Evolutionary conservation across 345 rosid genomes (phyloP).

Genomic region (Toxicodendron radicans): DNA sequence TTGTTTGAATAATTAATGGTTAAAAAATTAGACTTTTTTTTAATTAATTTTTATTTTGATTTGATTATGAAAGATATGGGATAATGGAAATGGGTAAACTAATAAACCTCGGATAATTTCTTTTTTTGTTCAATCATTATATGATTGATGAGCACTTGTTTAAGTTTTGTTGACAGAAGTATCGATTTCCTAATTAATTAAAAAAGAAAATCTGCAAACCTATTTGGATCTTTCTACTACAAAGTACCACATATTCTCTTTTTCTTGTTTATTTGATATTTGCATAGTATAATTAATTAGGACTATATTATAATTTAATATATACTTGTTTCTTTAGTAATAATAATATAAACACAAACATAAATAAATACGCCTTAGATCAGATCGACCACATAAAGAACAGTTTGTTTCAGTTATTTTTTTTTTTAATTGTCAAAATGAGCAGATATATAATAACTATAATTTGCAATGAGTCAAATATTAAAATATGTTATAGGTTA

Average conservation of each 20-base stretch:
- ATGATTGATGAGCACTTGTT: conserved; percentile 18
- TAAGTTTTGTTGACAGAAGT: neutral
- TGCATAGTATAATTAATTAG: neutral
- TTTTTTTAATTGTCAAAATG: conserved; percentile 12
- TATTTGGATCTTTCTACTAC: conserved; percentile 27
- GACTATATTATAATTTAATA: conserved; percentile 9
- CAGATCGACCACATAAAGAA: conserved; percentile 2
- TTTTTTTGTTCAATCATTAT: conserved; percentile 28
- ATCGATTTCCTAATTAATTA: conserved; percentile 15
- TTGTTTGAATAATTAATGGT: neutral
- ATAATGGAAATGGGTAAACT: conserved; percentile 25
- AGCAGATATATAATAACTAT: conserved; percentile 4
- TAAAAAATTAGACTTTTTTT: neutral
- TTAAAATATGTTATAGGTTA: conserved; percentile 24
- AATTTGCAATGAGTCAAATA: conserved; percentile 31
- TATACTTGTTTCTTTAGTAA: conserved; percentile 3
- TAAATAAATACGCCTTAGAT: neutral
- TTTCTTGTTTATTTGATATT: conserved; percentile 10
- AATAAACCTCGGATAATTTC: conserved; percentile 24
- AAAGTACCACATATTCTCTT: conserved; percentile 17
- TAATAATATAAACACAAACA: neutral
- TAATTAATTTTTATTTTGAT: neutral
- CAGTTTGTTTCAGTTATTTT: conserved; percentile 6
- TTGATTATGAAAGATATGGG: conserved; percentile 19
- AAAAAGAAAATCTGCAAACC: conserved; percentile 22